Conservation (phyloP, 352 stramenopile species). For the Hyaloperonospora arabidopsidis region DNA sequence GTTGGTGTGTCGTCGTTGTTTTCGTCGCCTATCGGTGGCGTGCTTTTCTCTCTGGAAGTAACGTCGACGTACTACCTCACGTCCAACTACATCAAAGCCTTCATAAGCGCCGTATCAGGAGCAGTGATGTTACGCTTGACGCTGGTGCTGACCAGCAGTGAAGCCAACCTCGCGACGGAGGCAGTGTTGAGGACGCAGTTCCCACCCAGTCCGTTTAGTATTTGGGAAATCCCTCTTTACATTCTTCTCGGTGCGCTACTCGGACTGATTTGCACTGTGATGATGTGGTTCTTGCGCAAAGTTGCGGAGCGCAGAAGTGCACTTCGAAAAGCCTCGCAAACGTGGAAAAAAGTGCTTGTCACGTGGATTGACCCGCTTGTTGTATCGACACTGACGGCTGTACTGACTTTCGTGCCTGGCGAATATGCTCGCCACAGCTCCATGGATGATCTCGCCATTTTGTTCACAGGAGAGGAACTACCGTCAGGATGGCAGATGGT, state of each 20-base stretch:
- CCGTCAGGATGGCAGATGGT: slow-evolving; percentile 37
- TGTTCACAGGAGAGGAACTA: slow-evolving; percentile 52
- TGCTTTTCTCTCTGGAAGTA: slow-evolving; percentile 93
- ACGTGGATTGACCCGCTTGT: slow-evolving; percentile 62
- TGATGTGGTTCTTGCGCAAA: slow-evolving; percentile 53
- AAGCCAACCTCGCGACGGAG: slow-evolving; percentile 38
- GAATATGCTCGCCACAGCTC: slow-evolving; percentile 48
- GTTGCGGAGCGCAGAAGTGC: slow-evolving; percentile 36
- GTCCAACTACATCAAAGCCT: slow-evolving; percentile 87
- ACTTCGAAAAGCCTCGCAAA: slow-evolving; percentile 33
- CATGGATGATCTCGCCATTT: slow-evolving; percentile 48
- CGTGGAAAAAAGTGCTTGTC: slow-evolving; percentile 46
- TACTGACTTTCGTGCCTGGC: slow-evolving; percentile 66
- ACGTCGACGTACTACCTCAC: slow-evolving; percentile 85
- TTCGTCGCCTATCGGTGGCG: slow-evolving; percentile 89
- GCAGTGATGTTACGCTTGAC: slow-evolving; percentile 71
- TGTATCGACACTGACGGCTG: slow-evolving; percentile 51
- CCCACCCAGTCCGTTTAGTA: slow-evolving; percentile 40
- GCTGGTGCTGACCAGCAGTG: slow-evolving; percentile 48
- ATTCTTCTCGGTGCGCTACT: slow-evolving; percentile 48
- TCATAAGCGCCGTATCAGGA: slow-evolving; percentile 74
- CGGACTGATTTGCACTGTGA: slow-evolving; percentile 44
- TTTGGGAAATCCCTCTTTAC: slow-evolving; percentile 74
- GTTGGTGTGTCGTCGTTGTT: slow-evolving; percentile 90
- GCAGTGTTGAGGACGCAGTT: slow-evolving; percentile 49